phyloP scores from a whole-genome alignment of 202 grass and related monocot genomes.

The Dendrocalamus latiflorus region DNA sequence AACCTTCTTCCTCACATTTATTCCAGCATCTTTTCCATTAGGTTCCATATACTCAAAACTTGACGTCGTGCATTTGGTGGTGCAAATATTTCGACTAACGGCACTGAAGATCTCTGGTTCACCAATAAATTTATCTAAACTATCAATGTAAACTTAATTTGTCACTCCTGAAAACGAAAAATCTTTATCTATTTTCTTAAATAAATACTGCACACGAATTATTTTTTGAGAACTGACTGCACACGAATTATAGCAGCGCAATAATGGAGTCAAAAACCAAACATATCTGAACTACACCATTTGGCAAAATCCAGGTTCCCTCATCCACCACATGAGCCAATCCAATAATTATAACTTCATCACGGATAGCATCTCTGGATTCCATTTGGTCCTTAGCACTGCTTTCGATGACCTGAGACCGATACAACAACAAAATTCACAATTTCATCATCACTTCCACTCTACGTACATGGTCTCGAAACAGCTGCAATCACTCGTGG shows the following conservation, averaged over 20 bases:
- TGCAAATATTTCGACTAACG: not conserved
- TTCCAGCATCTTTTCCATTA: slow-evolving; percentile 91
- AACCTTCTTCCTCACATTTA: slow-evolving; percentile 98
- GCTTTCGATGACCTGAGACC: no score
- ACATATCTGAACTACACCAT: not conserved
- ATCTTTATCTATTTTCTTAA: not conserved
- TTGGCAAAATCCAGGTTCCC: not conserved
- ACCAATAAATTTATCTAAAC: not conserved
- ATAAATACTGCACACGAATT: not conserved
- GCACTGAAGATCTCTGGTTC: not conserved
- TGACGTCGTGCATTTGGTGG: no score
- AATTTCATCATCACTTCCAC: no score
- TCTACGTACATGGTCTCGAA: no score
- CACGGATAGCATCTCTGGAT: no score
- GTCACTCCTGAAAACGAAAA: not conserved
- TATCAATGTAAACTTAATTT: not conserved
- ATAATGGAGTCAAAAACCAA: not conserved
- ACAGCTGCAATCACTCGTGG: no score
- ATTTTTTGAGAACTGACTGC: not conserved
- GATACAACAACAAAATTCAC: no score
- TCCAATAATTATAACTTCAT: not conserved
- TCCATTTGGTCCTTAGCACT: no score
- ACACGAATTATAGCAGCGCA: not conserved
- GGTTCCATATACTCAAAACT: slow-evolving; percentile 94
- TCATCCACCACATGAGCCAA: slow-evolving; percentile 8